Percentiles rank a stretch among this genome's conserved stretches.
These are phyloP conservation scores for Serendipita indica DNA, from an alignment of 768 basidiomycete species.

Conservation along the genomic window DNA sequence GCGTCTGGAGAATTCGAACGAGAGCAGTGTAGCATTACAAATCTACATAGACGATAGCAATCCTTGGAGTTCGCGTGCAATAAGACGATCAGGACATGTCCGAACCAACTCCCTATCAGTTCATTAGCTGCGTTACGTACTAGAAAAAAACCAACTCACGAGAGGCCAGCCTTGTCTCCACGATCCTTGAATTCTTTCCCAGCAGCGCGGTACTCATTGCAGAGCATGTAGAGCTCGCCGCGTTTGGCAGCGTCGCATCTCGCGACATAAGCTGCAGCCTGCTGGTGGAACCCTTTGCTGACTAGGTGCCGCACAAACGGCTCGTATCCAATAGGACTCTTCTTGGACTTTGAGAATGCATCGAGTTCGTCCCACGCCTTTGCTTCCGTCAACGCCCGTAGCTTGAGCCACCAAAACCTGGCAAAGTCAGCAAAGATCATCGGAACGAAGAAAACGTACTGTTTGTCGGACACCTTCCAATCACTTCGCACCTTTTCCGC, in stretches of 20 bases:
- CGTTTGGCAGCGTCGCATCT: constrained; percentile 74
- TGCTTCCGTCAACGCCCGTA: constrained; percentile 63
- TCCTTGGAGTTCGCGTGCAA: constrained; percentile 47
- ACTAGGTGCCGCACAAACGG: constrained; percentile 71
- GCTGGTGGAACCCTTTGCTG: constrained; percentile 53
- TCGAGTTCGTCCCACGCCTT: constrained; percentile 82
- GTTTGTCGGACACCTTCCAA: constrained; percentile 89
- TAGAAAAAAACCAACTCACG: constrained; percentile 40
- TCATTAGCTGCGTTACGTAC: background rate
- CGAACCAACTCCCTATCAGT: constrained; percentile 47
- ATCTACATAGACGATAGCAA: background rate
- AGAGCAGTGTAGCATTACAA: background rate
- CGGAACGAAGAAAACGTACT: constrained; percentile 34
- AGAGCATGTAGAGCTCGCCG: constrained; percentile 76
- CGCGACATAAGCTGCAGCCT: constrained; percentile 63
- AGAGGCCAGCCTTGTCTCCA: constrained; percentile 66
- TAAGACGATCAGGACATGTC: constrained; percentile 66
- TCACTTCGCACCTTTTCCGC: constrained; percentile 82
- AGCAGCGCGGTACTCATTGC: constrained; percentile 80
- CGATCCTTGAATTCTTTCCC: constrained; percentile 83
- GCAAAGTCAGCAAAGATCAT: background rate
- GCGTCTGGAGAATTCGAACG: background rate
- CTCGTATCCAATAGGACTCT: constrained; percentile 93
- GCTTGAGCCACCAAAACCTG: constrained; percentile 90
- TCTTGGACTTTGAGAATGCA: constrained; percentile 67